These are phyloP conservation scores for Acanthamoeba pearcei DNA, from an alignment of 208 protist genomes.

Conservation along the genomic window DNA sequence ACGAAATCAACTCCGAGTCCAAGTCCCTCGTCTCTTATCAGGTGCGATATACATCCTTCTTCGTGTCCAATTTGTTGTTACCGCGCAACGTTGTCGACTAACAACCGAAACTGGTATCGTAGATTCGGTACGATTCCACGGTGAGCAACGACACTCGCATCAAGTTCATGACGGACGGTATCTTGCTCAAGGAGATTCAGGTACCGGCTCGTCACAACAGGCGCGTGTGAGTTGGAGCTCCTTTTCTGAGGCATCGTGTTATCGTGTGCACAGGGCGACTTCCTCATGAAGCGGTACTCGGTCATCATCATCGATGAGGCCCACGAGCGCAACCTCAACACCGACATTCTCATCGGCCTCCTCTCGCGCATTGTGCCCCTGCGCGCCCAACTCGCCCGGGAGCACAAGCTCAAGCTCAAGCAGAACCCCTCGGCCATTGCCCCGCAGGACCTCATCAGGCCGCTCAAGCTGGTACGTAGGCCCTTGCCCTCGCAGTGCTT, in stretches of 20 bases:
- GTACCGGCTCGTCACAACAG: not conserved
- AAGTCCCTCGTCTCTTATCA: slow-evolving; percentile 89
- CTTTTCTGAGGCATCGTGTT: too few species aligned
- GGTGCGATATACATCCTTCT: slow-evolving; percentile 65
- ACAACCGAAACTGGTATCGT: too few species aligned
- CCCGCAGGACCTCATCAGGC: slow-evolving; percentile 1
- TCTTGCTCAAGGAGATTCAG: slow-evolving; percentile 89
- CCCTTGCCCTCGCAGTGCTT: not conserved
- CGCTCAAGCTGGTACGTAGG: slow-evolving; percentile 75
- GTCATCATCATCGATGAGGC: slow-evolving; percentile 96
- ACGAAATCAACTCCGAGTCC: slow-evolving; percentile 87
- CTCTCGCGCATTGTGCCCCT: slow-evolving; percentile 98
- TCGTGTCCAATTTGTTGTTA: too few species aligned
- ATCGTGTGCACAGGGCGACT: slow-evolving; percentile 84
- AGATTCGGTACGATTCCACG: slow-evolving; percentile 74
- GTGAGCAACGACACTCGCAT: slow-evolving; percentile 81
- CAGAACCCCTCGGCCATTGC: not conserved
- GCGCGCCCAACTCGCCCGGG: slow-evolving; percentile 80
- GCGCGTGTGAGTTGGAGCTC: too few species aligned
- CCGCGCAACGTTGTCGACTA: too few species aligned
- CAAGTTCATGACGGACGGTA: slow-evolving; percentile 94
- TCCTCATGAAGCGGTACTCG: slow-evolving; percentile 90
- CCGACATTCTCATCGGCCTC: slow-evolving; percentile 98
- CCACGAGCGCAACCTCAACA: slow-evolving; percentile 94
- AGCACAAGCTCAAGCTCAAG: slow-evolving; percentile 44